A percentile compares a stretch with the other conserved stretches of the same genome.
phyloP scores from a whole-genome alignment of 164 flowering plant species.

The Brasenia schreberi region DNA sequence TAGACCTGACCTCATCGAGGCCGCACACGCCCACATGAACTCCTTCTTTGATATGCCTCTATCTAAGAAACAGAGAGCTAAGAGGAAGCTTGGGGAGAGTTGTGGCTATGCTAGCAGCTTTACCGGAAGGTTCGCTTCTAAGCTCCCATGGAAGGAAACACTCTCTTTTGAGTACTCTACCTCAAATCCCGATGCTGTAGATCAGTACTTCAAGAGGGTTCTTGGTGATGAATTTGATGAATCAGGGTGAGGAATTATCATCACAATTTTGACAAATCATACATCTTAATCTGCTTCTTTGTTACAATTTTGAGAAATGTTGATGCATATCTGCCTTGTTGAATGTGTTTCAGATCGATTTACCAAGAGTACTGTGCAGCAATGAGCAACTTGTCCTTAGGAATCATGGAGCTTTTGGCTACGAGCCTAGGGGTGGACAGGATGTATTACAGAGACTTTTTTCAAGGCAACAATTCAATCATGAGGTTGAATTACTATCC shows the following conservation, averaged over 20 bases:
- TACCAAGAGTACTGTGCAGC: constrained; percentile 65
- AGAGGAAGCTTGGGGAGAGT: constrained; percentile 53
- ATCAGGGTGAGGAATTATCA: constrained; percentile 32
- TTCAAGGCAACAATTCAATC: constrained; percentile 56
- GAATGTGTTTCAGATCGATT: constrained; percentile 27
- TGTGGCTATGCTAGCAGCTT: constrained; percentile 89
- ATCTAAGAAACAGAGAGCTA: constrained; percentile 45
- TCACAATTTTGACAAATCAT: background rate
- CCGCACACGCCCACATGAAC: constrained; percentile 46
- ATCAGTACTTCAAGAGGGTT: constrained; percentile 28
- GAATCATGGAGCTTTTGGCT: constrained; percentile 75
- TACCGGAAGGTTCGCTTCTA: constrained; percentile 63
- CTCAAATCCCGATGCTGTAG: constrained; percentile 17
- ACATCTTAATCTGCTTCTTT: background rate
- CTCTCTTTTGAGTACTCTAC: constrained; percentile 49
- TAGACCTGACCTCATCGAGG: constrained; percentile 21
- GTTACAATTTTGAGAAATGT: background rate
- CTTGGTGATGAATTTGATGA: constrained; percentile 37
- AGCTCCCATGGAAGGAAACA: constrained; percentile 88
- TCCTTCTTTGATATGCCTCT: constrained; percentile 49
- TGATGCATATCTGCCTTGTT: background rate
- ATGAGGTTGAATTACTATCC: constrained; percentile 85
- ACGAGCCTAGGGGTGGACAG: constrained; percentile 45
- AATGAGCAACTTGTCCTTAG: constrained; percentile 49
- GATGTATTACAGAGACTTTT: constrained; percentile 39